Base-by-base conservation (phyloP, 2,329 filamentous ascomycete species). In the Diaporthe sp. region DNA sequence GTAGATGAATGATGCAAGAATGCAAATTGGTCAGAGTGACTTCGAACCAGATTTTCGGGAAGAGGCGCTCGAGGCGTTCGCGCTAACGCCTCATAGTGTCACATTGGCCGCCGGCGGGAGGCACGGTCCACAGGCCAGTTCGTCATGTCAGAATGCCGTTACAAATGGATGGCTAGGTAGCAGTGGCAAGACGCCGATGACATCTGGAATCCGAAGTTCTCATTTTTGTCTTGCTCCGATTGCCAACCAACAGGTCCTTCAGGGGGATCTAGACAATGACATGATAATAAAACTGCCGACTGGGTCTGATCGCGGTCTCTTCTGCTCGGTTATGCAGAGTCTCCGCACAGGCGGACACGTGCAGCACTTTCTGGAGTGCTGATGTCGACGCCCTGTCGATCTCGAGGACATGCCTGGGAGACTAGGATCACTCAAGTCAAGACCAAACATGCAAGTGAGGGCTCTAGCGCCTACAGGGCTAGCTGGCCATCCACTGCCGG, bases 31-130 rank as follows among this genome's bases (percentile, higher is more conserved):
- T 17, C 17, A 51, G 10, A 49, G 42, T 49, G 28, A 47, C 61
- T 37, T n/a, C 8, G 44, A 68, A 53, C 63, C 63, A 51, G 44
- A 39, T 68, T 53, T 68, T 31, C 47, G 65, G 47, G 65, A 70
- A 51, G 44, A 51, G 34, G 49, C 65, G 49, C 49, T 31, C 34
- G 25, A 70, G 49, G 49, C 12, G 65, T 70, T 42, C 65, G 65
- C 49, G n/a, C 65, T 70, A 55, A 55, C 13, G 31, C 47, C 31
- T 68, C 65, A 37, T 25, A 37, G 53, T 53, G 65, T 68, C 13
- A 25, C 65, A 68, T 42, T 53, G 28, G 47, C 65, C 65, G 61
- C 17, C 44, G 63, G 60, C 60, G 31, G 15, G 8, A 63, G 37
- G 58, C 58, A 42, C 37, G 22, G 58, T 61, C 15, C 37, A 25